Evolutionary conservation across 768 basidiomycete genomes (phyloP).

Genomic region (Boletus sensibilis): DNA sequence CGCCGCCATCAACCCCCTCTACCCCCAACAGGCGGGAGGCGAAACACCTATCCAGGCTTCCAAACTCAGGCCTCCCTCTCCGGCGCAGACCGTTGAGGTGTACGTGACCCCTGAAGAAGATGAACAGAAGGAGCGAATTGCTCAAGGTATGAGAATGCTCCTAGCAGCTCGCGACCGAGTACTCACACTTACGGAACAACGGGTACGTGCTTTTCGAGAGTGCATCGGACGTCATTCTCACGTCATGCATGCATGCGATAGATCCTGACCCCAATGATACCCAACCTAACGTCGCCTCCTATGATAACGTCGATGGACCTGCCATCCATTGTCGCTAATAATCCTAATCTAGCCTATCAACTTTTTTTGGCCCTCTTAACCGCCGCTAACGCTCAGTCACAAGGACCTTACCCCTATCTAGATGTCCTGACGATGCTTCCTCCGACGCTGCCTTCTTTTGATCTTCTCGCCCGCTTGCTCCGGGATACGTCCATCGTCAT

Average conservation of each 20-base stretch:
- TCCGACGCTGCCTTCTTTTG: conserved; percentile 70
- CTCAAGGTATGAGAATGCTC: conserved; percentile 65
- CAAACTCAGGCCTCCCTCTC: conserved; percentile 1
- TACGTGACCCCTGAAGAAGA: conserved; percentile 50
- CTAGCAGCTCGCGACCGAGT: conserved; percentile 69
- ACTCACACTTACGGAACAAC: conserved; percentile 72
- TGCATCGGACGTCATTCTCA: not conserved
- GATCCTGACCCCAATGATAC: conserved; percentile 52
- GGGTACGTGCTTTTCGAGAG: conserved; percentile 38
- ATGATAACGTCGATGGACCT: conserved; percentile 70
- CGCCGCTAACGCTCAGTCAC: conserved; percentile 29
- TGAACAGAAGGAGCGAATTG: conserved; percentile 53
- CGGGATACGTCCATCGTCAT: conserved; percentile 55
- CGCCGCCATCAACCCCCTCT: conserved; percentile 7
- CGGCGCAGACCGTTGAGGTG: conserved; percentile 3
- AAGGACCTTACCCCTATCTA: conserved; percentile 49
- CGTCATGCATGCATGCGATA: conserved; percentile 22
- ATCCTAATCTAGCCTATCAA: conserved; percentile 68
- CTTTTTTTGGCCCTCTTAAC: conserved; percentile 60
- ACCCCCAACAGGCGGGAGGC: conserved; percentile 4
- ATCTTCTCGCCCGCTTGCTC: conserved; percentile 67
- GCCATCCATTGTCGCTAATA: conserved; percentile 61
- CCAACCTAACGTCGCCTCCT: conserved; percentile 41
- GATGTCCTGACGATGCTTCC: conserved; percentile 65
- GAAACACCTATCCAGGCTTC: conserved; percentile 1